phyloP scores from a whole-genome alignment of 2,329 filamentous ascomycete species.

The Penicillium sp. region DNA sequence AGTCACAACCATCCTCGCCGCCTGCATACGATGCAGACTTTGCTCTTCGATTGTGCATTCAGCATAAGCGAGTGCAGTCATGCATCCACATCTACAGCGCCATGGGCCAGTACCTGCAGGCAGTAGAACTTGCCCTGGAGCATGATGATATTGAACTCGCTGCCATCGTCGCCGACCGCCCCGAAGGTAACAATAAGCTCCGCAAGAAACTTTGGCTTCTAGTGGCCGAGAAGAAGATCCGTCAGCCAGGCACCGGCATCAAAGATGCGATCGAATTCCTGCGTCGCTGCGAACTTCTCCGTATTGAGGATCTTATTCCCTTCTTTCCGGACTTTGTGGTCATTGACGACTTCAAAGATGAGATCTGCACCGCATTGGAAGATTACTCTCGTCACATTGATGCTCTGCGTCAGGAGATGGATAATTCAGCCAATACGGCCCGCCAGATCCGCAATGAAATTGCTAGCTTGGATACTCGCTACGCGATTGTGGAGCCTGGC shows the following conservation, averaged over 20 bases:
- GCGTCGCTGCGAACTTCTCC: conserved; percentile 83
- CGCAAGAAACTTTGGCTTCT: conserved; percentile 95
- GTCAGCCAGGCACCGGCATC: conserved; percentile 75
- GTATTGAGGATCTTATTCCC: conserved; percentile 94
- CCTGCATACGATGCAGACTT: conserved; percentile 94
- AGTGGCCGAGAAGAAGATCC: conserved; percentile 91
- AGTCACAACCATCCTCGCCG: conserved; percentile 81
- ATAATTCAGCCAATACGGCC: conserved; percentile 85
- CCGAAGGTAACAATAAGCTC: conserved; percentile 73
- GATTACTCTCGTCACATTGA: conserved; percentile 93
- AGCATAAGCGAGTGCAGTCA: conserved; percentile 87
- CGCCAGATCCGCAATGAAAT: conserved; percentile 90
- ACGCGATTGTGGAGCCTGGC: conserved; percentile 94
- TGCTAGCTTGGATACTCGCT: conserved; percentile 77
- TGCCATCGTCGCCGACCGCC: conserved; percentile 79
- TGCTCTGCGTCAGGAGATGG: conserved; percentile 86
- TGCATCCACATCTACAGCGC: conserved; percentile 97
- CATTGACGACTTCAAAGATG: conserved; percentile 98
- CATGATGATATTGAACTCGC: conserved; percentile 89
- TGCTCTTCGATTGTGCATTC: conserved; percentile 90
- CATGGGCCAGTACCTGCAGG: conserved; percentile 92
- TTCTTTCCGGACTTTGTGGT: conserved; percentile 99
- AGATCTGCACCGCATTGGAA: conserved; percentile 91
- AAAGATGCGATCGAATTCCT: conserved; percentile 92
- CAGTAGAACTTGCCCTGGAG: conserved; percentile 86